Conservation (phyloP, 495 filamentous ascomycete genomes). For the Recurvomyces mirabilis region DNA sequence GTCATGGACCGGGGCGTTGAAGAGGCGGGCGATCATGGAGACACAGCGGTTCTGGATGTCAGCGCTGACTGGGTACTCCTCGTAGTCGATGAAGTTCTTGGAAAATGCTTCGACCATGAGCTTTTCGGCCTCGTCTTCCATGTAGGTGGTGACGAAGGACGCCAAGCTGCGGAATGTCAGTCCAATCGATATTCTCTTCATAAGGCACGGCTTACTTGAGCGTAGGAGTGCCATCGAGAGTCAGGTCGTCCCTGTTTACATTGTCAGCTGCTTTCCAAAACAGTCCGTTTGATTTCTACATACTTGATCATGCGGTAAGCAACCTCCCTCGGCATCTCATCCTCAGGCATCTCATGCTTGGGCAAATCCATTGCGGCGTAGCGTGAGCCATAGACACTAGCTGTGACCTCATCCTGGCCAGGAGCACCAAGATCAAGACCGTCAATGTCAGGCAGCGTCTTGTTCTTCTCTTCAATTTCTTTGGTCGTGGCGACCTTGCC, state of each 20-base stretch:
- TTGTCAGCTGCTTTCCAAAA: neutral
- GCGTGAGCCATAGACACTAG: conserved; percentile 72
- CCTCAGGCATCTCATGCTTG: conserved; percentile 76
- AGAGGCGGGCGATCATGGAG: conserved; percentile 84
- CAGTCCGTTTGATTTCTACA: neutral
- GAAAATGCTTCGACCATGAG: conserved; percentile 79
- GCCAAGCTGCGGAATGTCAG: conserved; percentile 44
- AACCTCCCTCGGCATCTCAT: conserved; percentile 78
- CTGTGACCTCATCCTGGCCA: conserved; percentile 51
- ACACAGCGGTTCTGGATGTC: conserved; percentile 90
- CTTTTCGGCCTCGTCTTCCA: conserved; percentile 82
- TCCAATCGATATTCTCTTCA: neutral
- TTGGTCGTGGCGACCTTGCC: conserved; percentile 2
- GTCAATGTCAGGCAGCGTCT: conserved; percentile 35
- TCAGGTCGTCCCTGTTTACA: conserved; percentile 55
- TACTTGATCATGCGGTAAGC: conserved; percentile 86
- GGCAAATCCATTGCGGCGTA: conserved; percentile 72
- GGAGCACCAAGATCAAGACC: conserved; percentile 36
- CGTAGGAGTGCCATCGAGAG: conserved; percentile 79
- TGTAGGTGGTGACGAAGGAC: conserved; percentile 78
- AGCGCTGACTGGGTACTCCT: conserved; percentile 79
- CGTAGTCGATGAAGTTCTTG: conserved; percentile 80
- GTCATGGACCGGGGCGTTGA: conserved; percentile 53
- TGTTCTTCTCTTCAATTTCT: conserved; percentile 18
- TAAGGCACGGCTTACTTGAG: conserved; percentile 50